Evolutionary conservation across 768 basidiomycete genomes (phyloP).

Genomic region (Boletus reticuloceps): DNA sequence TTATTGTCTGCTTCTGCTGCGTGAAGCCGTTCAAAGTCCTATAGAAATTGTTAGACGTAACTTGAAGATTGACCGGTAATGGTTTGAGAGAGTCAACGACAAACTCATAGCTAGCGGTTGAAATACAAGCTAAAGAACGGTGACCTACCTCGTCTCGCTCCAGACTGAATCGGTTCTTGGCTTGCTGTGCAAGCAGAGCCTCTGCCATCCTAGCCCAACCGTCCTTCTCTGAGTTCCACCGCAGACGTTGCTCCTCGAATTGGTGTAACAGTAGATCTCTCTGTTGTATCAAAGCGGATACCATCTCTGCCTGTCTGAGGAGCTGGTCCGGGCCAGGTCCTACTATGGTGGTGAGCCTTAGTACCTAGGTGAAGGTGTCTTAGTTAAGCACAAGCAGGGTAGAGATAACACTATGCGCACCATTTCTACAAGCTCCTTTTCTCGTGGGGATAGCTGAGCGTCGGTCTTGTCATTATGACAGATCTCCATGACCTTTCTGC

Average conservation of each 20-base stretch:
- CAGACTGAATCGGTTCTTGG: slow-evolving; percentile 36
- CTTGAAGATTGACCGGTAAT: not conserved
- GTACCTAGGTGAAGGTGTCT: slow-evolving; percentile 37
- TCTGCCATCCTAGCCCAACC: slow-evolving; percentile 68
- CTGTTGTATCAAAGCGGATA: slow-evolving; percentile 53
- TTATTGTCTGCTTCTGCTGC: slow-evolving; percentile 61
- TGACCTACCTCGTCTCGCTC: slow-evolving; percentile 45
- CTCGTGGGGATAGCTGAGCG: slow-evolving; percentile 31
- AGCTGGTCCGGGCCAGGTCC: slow-evolving; percentile 46
- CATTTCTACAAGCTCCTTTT: slow-evolving; percentile 57
- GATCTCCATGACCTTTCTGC: slow-evolving; percentile 45
- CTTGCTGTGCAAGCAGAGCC: slow-evolving; percentile 52
- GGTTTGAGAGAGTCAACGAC: not conserved
- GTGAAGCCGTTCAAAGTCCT: slow-evolving; percentile 59
- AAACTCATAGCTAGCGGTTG: not conserved
- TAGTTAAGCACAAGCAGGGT: not conserved
- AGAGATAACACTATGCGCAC: slow-evolving; percentile 36
- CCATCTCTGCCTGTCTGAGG: slow-evolving; percentile 58
- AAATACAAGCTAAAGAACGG: not conserved
- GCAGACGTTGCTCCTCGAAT: slow-evolving; percentile 54
- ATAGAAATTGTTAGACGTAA: slow-evolving; percentile 14
- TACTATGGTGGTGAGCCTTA: slow-evolving; percentile 43
- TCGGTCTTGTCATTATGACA: slow-evolving; percentile 29
- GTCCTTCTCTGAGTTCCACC: slow-evolving; percentile 62
- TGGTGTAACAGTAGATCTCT: slow-evolving; percentile 54